A percentile compares a stretch with the other conserved stretches of the same genome.
These are phyloP conservation scores for Camelina neglecta DNA, from an alignment of 345 rosid genomes.

Conservation along the genomic window DNA sequence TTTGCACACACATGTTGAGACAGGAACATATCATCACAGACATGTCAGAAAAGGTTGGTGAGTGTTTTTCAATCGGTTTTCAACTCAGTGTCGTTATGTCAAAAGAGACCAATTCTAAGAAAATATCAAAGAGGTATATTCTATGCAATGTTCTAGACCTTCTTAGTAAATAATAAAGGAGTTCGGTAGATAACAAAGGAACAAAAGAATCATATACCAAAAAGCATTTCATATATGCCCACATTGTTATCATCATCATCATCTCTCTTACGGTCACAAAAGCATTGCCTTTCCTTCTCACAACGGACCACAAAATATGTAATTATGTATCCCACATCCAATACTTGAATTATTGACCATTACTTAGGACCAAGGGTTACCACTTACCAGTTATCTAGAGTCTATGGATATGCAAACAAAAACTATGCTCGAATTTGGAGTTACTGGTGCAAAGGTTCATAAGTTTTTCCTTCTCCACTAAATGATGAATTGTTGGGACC, in stretches of 20 bases:
- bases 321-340: conserved; percentile 29
- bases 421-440: background rate
- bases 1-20: conserved; percentile 39
- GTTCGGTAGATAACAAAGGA: conserved; percentile 33
- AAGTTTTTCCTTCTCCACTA: conserved; percentile 6
- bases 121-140: conserved; percentile 43
- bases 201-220: conserved; percentile 40
- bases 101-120: conserved; percentile 19
- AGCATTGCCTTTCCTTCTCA: conserved; percentile 35
- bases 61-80: conserved; percentile 43
- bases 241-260: conserved; percentile 33
- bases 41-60: conserved; percentile 22
- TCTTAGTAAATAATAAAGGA: conserved; percentile 8
- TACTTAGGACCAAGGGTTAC: conserved; percentile 31
- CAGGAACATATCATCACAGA: conserved; percentile 34
- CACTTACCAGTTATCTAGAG: conserved; percentile 20
- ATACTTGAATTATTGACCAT: conserved; percentile 26
- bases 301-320: conserved; percentile 39
- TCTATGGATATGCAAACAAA: conserved; percentile 19
- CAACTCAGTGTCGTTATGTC: conserved; percentile 32
- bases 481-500: conserved; percentile 9
- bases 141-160: conserved; percentile 43
- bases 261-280: conserved; percentile 32
- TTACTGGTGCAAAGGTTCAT: background rate
- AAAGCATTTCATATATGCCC: conserved; percentile 41